Conservation (phyloP, 2,329 filamentous ascomycete genomes). For the Fusarium agapanthi region DNA sequence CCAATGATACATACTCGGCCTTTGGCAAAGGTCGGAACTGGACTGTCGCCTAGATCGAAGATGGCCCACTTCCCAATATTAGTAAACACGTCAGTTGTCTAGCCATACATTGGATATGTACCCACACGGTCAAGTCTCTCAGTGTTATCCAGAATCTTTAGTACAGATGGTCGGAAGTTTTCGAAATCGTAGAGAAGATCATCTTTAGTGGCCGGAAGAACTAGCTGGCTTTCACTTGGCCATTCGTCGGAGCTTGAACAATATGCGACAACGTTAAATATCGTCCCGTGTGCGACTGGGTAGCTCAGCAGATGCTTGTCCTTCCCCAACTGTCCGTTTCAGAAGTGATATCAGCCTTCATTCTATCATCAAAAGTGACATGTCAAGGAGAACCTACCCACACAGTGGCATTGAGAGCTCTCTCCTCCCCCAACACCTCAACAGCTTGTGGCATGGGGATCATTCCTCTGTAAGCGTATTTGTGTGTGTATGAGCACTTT, state of each 20-base stretch:
- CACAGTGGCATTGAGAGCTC: background rate
- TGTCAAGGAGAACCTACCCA: background rate
- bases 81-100: background rate
- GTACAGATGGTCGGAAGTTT: background rate
- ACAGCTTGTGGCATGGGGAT: background rate
- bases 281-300: background rate
- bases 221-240: background rate
- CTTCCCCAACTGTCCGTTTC: background rate
- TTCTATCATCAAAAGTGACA: accelerated
- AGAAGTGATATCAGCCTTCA: accelerated
- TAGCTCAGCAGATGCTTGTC: background rate
- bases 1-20: background rate
- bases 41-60: background rate
- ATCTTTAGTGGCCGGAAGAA: background rate
- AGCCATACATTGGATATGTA: accelerated
- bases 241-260: background rate
- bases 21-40: background rate
- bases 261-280: background rate
- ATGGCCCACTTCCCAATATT: background rate
- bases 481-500: background rate
- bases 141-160: background rate
- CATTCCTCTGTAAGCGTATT: background rate
- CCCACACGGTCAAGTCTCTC: background rate
- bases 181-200: background rate
- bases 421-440: background rate